Conservation (phyloP, 768 basidiomycete species). For the Lactarius hengduanensis region DNA sequence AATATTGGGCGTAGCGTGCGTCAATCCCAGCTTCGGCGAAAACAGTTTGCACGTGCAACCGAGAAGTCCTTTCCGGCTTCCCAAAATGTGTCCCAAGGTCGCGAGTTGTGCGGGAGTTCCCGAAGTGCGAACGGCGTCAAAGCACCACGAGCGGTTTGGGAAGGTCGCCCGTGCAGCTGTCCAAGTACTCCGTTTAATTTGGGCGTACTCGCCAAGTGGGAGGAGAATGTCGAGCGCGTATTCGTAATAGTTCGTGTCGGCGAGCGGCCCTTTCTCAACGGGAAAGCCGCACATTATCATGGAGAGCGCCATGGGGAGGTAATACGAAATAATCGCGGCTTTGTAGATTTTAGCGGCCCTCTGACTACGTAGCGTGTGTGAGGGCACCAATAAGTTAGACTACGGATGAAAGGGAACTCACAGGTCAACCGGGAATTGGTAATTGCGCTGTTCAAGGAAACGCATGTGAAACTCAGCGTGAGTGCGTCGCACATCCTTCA, state of each 20-base stretch:
- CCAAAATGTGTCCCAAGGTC: constrained; percentile 63
- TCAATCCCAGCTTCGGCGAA: constrained; percentile 71
- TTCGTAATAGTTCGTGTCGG: constrained; percentile 59
- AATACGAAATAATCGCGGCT: constrained; percentile 97
- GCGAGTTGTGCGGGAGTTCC: constrained; percentile 54
- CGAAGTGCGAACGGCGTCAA: constrained; percentile 75
- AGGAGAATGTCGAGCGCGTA: constrained; percentile 78
- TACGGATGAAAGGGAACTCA: constrained; percentile 35
- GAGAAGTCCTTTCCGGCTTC: constrained; percentile 51
- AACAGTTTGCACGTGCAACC: constrained; percentile 62
- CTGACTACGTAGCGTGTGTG: constrained; percentile 51
- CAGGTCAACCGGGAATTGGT: constrained; percentile 86
- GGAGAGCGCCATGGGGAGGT: constrained; percentile 94
- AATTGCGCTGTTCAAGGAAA: constrained; percentile 24
- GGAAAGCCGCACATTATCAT: constrained; percentile 76
- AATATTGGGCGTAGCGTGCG: constrained; percentile 71
- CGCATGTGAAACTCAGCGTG: background rate
- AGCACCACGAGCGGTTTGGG: constrained; percentile 98
- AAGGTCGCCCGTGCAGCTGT: constrained; percentile 85
- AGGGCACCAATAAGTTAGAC: background rate
- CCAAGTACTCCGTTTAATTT: constrained; percentile 87
- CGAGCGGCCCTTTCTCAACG: constrained; percentile 41
- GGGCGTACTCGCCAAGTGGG: constrained; percentile 96
- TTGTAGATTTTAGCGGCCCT: constrained; percentile 94
- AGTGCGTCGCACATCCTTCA: constrained; percentile 3